Evolutionary conservation across 1,284 basidiomycete species (phyloP).

Genomic region (Sanghuangporus sanghuang): DNA sequence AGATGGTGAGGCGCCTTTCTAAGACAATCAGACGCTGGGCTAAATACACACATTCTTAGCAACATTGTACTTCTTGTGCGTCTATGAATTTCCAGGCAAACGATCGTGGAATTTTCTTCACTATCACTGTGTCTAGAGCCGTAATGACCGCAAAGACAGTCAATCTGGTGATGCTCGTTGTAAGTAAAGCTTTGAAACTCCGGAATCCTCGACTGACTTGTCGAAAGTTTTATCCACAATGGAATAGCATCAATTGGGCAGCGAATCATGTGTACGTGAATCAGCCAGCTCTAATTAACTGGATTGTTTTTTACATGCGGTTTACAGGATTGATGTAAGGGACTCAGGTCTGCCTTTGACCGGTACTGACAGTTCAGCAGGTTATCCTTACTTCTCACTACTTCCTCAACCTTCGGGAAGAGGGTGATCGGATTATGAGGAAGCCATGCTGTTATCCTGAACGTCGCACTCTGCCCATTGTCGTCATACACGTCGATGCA

Average conservation of each 20-base stretch:
- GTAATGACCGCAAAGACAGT: constrained; percentile 4
- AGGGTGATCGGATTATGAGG: not conserved
- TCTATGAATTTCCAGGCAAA: not conserved
- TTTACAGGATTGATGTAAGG: not conserved
- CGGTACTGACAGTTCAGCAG: not conserved
- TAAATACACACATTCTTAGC: not conserved
- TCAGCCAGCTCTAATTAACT: not conserved
- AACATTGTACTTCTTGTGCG: constrained; percentile 5
- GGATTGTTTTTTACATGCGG: not conserved
- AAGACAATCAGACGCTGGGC: too few species aligned
- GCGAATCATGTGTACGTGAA: constrained; percentile 6
- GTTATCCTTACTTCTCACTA: constrained; percentile 6
- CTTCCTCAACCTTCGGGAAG: constrained; percentile 5
- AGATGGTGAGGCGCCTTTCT: not conserved
- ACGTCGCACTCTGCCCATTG: not conserved
- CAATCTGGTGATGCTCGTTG: constrained; percentile 5
- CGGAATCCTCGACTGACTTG: not conserved
- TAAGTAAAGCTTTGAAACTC: not conserved
- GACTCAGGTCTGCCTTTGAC: not conserved
- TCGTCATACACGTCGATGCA: constrained; percentile 2
- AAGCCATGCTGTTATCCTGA: not conserved
- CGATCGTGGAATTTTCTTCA: not conserved
- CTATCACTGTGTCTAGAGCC: not conserved
- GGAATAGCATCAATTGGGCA: constrained; percentile 9
- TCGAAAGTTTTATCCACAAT: constrained; percentile 3